Base-by-base conservation (phyloP, 2,329 filamentous ascomycete genomes). In the Epichloe gansuensis region DNA sequence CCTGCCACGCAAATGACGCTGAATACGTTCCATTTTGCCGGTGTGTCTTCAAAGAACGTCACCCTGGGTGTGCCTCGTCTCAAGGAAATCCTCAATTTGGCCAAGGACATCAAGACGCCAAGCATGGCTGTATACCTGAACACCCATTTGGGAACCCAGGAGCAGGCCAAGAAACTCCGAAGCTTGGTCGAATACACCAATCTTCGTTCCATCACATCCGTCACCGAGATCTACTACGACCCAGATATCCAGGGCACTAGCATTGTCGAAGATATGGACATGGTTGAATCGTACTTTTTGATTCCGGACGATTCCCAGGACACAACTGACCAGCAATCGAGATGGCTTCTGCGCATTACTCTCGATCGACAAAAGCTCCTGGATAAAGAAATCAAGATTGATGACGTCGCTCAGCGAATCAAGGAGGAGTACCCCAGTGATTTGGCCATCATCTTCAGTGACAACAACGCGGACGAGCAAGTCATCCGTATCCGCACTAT, bases 31-130 rank as follows among this genome's bases (percentile, higher is more conserved):
- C 93, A 98, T 77, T 98, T 98, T 69, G 91, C 93, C 69, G 93
- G 93, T 95, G 90, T 98, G 56, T 95, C 94, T 39, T 95, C 91
- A 25, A 98, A 98, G 85, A 98, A 98, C 77, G 91, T 98, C 52
- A 98, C 93, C 0, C 84, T 98, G 48, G 93, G 93, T 89, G 93
- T 98, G 44, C 93, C 93, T 44, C 91, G 93, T 83, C 81, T 98
- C 48, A 98, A 98, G 79, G 93, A 98, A 74, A 98, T 98, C 82
- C 78, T 98, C 54, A 98, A 98, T 68, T 83, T 98, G 54, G 93
- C 94, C 0, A 91, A 86, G 61, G 94, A 97, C 70, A 96, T 98
- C 75, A 98, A 97, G 77, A 98, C 93, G 0, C 93, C 93, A 2
- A 91, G 89, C 50, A 97, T 98, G 91, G 85, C 87, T 56, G 89